Evolutionary conservation across 1,284 basidiomycete genomes (phyloP).

Genomic region (Puccinia triticina): DNA sequence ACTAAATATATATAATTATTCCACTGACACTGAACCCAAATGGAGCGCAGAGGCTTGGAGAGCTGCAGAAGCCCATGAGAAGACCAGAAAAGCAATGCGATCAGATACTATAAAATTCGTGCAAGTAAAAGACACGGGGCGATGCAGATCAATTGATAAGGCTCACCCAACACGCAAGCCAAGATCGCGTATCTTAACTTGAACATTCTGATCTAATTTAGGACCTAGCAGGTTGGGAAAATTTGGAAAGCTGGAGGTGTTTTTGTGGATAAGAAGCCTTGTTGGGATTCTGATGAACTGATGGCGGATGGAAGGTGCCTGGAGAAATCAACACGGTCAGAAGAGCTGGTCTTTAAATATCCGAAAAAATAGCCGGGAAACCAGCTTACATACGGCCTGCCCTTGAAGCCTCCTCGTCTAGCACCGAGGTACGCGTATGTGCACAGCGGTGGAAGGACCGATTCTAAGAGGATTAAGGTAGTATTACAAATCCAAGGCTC

Average conservation of each 20-base stretch:
- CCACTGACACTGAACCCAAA: background rate
- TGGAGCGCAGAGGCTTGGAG: background rate
- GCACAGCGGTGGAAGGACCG: background rate
- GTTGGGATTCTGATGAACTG: background rate
- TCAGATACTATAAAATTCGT: background rate
- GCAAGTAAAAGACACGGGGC: background rate
- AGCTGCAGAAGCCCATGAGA: background rate
- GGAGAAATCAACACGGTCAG: constrained; percentile 1
- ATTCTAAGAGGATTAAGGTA: background rate
- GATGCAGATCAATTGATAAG: background rate
- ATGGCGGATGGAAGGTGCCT: background rate
- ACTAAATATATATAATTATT: background rate
- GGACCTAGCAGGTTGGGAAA: background rate
- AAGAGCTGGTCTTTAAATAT: constrained; percentile 19
- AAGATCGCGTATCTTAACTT: constrained; percentile 12
- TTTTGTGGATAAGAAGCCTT: background rate
- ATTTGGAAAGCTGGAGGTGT: background rate
- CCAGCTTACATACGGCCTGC: background rate
- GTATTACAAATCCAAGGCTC: background rate
- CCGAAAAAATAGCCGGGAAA: background rate
- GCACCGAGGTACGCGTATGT: background rate
- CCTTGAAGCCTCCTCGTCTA: background rate
- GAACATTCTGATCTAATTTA: background rate
- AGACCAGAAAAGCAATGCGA: background rate
- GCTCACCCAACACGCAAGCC: constrained; percentile 13